Conservation (phyloP, 495 filamentous ascomycete genomes). For the Penicillium psychrofluorescens region DNA sequence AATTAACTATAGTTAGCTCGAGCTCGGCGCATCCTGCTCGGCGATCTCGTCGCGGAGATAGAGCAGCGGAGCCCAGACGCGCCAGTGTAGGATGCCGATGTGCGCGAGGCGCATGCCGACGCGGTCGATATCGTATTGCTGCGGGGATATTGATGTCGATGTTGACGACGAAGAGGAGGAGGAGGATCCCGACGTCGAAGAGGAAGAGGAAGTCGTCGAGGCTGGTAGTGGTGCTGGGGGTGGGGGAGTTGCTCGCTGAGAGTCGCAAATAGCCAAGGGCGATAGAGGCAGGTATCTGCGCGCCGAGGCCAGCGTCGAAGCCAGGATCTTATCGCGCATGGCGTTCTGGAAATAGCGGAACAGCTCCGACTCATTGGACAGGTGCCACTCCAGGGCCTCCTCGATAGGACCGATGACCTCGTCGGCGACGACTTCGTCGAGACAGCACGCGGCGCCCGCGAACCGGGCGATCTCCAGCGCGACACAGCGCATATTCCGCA, state of each 20-base stretch:
- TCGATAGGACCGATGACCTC: slow-evolving; percentile 32
- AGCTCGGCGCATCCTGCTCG: slow-evolving; percentile 6
- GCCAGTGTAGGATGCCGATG: slow-evolving; percentile 77
- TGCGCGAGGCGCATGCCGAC: slow-evolving; percentile 71
- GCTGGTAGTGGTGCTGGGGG: slow-evolving; percentile 8
- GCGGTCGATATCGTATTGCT: slow-evolving; percentile 50
- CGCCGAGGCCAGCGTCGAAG: slow-evolving; percentile 24
- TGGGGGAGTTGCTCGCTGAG: slow-evolving; percentile 23
- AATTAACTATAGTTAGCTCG: slow-evolving; percentile 7
- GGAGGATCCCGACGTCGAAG: not conserved
- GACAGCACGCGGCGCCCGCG: slow-evolving; percentile 27
- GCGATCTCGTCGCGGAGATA: slow-evolving; percentile 43
- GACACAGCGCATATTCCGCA: slow-evolving; percentile 33
- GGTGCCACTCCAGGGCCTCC: slow-evolving; percentile 25
- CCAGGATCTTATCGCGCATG: slow-evolving; percentile 28
- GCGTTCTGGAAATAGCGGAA: slow-evolving; percentile 28
- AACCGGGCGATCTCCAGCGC: slow-evolving; percentile 41
- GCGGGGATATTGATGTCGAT: slow-evolving; percentile 11
- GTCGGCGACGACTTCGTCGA: slow-evolving; percentile 28
- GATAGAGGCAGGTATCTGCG: slow-evolving; percentile 34
- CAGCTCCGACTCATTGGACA: slow-evolving; percentile 29
- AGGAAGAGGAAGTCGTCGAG: slow-evolving; percentile 1
- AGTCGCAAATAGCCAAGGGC: slow-evolving; percentile 39
- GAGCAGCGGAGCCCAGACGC: slow-evolving; percentile 69
- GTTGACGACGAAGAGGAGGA: slow-evolving; percentile 6